Conservation (phyloP, 1,139 yeast species). For the Debaryomycetaceae sp. region DNA sequence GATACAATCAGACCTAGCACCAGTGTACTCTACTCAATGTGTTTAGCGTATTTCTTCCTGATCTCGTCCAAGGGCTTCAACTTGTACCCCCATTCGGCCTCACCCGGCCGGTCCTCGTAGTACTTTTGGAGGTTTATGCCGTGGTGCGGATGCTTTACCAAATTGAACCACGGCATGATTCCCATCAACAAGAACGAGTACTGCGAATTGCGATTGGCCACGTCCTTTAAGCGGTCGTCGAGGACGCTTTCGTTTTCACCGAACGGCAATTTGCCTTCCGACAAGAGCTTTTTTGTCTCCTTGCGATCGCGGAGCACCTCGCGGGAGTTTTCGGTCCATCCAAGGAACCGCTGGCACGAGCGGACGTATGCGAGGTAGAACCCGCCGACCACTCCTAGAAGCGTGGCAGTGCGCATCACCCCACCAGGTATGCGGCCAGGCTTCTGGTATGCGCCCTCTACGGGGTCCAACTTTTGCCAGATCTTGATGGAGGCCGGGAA, state of each 20-base stretch:
- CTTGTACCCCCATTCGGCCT: slow-evolving; percentile 38
- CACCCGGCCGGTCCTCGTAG: slow-evolving; percentile 53
- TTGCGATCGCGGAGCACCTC: slow-evolving; percentile 68
- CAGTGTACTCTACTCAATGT: slow-evolving; percentile 14
- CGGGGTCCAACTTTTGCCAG: slow-evolving; percentile 57
- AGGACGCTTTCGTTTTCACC: slow-evolving; percentile 46
- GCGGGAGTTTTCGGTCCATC: slow-evolving; percentile 61
- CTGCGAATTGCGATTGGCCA: slow-evolving; percentile 73
- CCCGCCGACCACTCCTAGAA: slow-evolving; percentile 63
- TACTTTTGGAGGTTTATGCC: slow-evolving; percentile 65
- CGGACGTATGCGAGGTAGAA: slow-evolving; percentile 57
- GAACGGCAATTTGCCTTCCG: slow-evolving; percentile 60
- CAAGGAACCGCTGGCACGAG: slow-evolving; percentile 67
- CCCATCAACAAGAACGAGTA: slow-evolving; percentile 55
- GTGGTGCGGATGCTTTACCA: slow-evolving; percentile 75
- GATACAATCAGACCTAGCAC: too few relatives aligned
- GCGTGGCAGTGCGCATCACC: slow-evolving; percentile 46
- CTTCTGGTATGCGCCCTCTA: slow-evolving; percentile 47
- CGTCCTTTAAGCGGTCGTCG: slow-evolving; percentile 62
- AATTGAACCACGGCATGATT: slow-evolving; percentile 74
- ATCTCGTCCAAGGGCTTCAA: slow-evolving; percentile 38
- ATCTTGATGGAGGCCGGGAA: slow-evolving; percentile 49
- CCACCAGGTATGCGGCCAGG: slow-evolving; percentile 44
- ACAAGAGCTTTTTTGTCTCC: slow-evolving; percentile 59
- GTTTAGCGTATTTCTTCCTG: slow-evolving; percentile 30